A percentile compares a stretch with the other conserved stretches of the same genome.
These are phyloP conservation scores for Cladosporium halotolerans DNA, from an alignment of 2,329 filamentous ascomycete genomes.

Conservation along the genomic window DNA sequence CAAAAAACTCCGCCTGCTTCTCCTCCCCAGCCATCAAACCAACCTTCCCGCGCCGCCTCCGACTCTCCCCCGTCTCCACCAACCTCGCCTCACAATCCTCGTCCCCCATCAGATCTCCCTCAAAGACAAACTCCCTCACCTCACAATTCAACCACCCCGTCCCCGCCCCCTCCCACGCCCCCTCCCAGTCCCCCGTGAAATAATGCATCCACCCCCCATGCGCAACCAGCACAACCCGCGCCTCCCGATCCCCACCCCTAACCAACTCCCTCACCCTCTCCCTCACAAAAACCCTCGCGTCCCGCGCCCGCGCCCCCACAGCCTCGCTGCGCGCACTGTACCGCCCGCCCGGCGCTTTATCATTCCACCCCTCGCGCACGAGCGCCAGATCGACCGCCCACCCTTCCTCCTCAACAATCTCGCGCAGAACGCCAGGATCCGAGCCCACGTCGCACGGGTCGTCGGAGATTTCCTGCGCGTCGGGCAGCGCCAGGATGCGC, in stretches of 20 bases:
- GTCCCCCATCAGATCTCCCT: not conserved
- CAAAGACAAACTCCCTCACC: not conserved
- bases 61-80: constrained; percentile 1
- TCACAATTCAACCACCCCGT: constrained; percentile 9
- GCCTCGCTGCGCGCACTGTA: not conserved
- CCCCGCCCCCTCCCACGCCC: not conserved
- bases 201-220: constrained; percentile 7
- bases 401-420: not conserved
- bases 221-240: constrained; percentile 1
- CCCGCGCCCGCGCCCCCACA: not conserved
- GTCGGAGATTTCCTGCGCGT: constrained; percentile 1
- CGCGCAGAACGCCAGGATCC: not conserved
- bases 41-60: constrained; percentile 1
- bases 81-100: not conserved
- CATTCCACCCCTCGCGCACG: not conserved
- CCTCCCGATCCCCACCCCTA: not conserved
- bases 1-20: not conserved
- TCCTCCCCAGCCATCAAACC: not conserved
- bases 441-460: constrained; percentile 1
- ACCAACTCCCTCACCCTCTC: not conserved
- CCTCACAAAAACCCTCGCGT: not conserved
- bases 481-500: constrained; percentile 2
- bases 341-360: not conserved
- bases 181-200: constrained; percentile 10
- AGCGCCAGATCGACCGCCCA: constrained; percentile 3